phyloP scores from a whole-genome alignment of 1,139 yeast genomes.

The Ashbya aceris region DNA sequence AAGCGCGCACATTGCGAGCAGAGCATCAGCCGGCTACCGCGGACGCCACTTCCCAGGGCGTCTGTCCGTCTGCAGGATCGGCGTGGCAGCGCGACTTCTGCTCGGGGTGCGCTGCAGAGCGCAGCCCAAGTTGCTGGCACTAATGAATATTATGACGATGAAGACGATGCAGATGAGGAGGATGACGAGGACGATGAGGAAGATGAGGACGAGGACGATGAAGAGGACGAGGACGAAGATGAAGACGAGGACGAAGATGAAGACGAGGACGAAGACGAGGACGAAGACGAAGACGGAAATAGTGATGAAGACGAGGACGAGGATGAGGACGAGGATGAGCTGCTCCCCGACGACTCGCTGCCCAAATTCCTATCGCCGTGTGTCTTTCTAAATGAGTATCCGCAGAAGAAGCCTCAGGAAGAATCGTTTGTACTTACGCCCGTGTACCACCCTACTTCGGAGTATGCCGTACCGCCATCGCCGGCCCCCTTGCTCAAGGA shows the following conservation, averaged over 20 bases:
- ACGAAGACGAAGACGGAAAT: constrained; percentile 12
- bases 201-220: constrained; percentile 15
- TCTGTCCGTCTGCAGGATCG: too few relatives aligned
- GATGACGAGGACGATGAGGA: constrained; percentile 20
- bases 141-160: constrained; percentile 1
- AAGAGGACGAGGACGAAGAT: constrained; percentile 8
- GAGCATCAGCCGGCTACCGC: neutral
- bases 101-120: neutral
- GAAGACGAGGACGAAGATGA: constrained; percentile 11
- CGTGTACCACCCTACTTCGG: neutral
- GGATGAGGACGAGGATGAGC: constrained; percentile 13
- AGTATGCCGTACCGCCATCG: neutral
- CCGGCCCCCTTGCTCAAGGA: neutral
- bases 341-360: constrained; percentile 6
- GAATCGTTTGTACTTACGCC: constrained; percentile 2
- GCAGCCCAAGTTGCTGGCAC: neutral
- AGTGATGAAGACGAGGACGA: constrained; percentile 7
- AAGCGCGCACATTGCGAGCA: neutral
- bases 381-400: constrained; percentile 7
- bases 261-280: constrained; percentile 10
- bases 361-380: constrained; percentile 9
- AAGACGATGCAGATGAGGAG: constrained; percentile 19
- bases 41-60: neutral
- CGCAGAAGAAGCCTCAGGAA: constrained; percentile 8
- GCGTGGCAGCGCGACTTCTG: too few relatives aligned